Percentiles rank a stretch among this genome's conserved stretches.
These are phyloP conservation scores for Apiotrichum mycotoxinovorans DNA, from an alignment of 1,284 basidiomycete genomes.

Conservation along the genomic window DNA sequence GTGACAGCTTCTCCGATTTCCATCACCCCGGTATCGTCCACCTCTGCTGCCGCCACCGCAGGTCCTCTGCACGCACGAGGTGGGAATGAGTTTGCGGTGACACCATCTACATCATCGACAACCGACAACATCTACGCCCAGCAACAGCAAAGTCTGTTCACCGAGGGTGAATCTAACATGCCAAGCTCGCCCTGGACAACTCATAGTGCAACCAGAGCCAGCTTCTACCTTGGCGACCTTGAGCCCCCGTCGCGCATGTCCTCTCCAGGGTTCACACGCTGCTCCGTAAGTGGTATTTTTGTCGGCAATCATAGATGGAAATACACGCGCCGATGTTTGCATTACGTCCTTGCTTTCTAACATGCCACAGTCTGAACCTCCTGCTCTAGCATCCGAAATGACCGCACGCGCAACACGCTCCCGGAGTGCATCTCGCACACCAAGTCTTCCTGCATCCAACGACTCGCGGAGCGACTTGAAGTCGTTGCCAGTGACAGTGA, in stretches of 20 bases:
- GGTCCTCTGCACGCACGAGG: not conserved
- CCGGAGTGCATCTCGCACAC: conserved; percentile 14
- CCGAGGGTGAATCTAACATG: not conserved
- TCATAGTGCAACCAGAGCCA: not conserved
- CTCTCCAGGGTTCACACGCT: conserved; percentile 4
- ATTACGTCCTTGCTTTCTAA: not conserved
- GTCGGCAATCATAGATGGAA: too few relatives aligned
- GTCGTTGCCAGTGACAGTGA: conserved; percentile 20
- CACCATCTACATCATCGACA: not conserved
- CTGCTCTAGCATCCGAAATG: conserved; percentile 8
- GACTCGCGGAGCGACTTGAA: conserved; percentile 17
- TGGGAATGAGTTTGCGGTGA: not conserved
- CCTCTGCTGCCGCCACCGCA: not conserved
- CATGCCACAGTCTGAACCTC: conserved; percentile 16
- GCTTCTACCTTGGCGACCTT: conserved; percentile 14
- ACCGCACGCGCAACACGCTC: conserved; percentile 5
- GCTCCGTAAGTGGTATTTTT: conserved; percentile 10
- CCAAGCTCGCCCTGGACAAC: not conserved
- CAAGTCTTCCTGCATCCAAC: conserved; percentile 10
- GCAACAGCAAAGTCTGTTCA: not conserved
- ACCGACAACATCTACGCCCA: not conserved
- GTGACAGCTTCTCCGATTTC: not conserved
- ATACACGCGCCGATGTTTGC: too few relatives aligned
- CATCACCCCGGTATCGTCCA: not conserved
- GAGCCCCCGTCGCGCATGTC: not conserved